A percentile compares a stretch with the other conserved stretches of the same genome.
Conservation (phyloP, 2,329 filamentous ascomycete genomes). For the Ophiobolus disseminans region DNA sequence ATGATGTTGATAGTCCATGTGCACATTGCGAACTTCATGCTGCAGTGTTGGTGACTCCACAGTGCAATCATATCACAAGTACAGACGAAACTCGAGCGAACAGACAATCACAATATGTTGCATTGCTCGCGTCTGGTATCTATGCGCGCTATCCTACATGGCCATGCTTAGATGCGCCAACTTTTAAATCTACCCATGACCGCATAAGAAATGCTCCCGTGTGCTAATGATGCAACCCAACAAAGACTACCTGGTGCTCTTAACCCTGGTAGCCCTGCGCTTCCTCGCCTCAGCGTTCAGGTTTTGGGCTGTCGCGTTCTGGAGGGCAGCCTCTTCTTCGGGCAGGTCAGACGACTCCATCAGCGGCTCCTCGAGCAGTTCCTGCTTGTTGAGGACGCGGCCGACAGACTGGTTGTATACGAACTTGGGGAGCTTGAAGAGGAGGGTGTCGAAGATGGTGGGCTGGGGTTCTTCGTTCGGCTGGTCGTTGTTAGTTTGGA, state of each 20-base stretch:
- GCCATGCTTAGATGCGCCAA: no score
- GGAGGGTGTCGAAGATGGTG: constrained; percentile 79
- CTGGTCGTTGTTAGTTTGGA: constrained; percentile 54
- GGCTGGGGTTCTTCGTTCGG: constrained; percentile 80
- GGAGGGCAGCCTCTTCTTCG: constrained; percentile 50
- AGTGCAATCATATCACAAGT: no score
- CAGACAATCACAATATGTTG: no score
- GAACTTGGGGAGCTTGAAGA: constrained; percentile 80
- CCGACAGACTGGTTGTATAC: constrained; percentile 63
- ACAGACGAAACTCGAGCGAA: no score
- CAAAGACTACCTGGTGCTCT: constrained; percentile 28
- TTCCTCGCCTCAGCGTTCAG: constrained; percentile 56
- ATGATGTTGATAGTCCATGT: no score
- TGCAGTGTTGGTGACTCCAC: no score
- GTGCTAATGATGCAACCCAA: no score
- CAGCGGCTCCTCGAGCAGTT: constrained; percentile 45
- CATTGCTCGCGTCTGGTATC: no score
- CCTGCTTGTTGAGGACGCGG: constrained; percentile 50
- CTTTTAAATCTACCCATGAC: no score
- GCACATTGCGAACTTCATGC: no score
- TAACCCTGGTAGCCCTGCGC: constrained; percentile 43
- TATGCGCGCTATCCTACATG: no score
- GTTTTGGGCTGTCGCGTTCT: constrained; percentile 53
- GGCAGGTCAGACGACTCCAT: constrained; percentile 46
- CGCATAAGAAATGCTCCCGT: no score